Percentiles rank a stretch among this genome's conserved stretches.
phyloP scores from a whole-genome alignment of 805 yeast genomes.

The Hanseniaspora occidentalis region DNA sequence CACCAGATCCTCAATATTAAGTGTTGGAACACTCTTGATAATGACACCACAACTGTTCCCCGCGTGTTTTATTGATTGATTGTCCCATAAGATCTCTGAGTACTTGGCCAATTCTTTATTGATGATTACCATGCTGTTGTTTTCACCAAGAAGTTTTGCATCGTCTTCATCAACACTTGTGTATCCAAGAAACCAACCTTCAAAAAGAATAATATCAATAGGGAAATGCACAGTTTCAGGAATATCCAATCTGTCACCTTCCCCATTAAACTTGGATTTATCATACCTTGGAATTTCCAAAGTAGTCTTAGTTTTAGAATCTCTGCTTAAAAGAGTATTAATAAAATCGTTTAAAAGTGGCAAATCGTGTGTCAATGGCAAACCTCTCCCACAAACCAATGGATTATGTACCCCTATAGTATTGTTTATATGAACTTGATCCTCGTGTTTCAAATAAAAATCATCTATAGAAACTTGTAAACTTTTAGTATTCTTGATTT shows the following conservation, averaged over 20 bases:
- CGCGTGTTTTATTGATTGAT: slow-evolving; percentile 43
- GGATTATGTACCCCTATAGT: slow-evolving; percentile 31
- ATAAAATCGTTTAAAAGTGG: slow-evolving; percentile 13
- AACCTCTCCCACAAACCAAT: slow-evolving; percentile 66
- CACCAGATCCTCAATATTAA: slow-evolving; percentile 40
- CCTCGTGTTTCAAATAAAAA: slow-evolving; percentile 55
- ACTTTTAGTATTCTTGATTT: slow-evolving; percentile 27
- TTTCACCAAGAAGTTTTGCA: slow-evolving; percentile 14
- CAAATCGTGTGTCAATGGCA: slow-evolving; percentile 91
- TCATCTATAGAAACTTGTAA: slow-evolving; percentile 72
- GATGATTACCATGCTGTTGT: slow-evolving; percentile 30
- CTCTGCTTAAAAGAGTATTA: slow-evolving; percentile 21
- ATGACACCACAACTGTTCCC: slow-evolving; percentile 19
- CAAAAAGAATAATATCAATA: slow-evolving; percentile 61
- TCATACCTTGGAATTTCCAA: slow-evolving; percentile 50
- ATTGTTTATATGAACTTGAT: slow-evolving; percentile 38
- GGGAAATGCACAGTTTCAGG: slow-evolving; percentile 21
- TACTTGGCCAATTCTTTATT: slow-evolving; percentile 44
- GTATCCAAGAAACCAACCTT: slow-evolving; percentile 96
- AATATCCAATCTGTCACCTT: slow-evolving; percentile 56
- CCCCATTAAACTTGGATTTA: slow-evolving; percentile 56
- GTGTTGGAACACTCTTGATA: slow-evolving; percentile 46
- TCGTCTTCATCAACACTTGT: no score
- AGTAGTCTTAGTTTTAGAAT: slow-evolving; percentile 18
- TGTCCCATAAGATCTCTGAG: slow-evolving; percentile 26